phyloP scores from a whole-genome alignment of 129 eudicot genomes.

The Silybum marianum region DNA sequence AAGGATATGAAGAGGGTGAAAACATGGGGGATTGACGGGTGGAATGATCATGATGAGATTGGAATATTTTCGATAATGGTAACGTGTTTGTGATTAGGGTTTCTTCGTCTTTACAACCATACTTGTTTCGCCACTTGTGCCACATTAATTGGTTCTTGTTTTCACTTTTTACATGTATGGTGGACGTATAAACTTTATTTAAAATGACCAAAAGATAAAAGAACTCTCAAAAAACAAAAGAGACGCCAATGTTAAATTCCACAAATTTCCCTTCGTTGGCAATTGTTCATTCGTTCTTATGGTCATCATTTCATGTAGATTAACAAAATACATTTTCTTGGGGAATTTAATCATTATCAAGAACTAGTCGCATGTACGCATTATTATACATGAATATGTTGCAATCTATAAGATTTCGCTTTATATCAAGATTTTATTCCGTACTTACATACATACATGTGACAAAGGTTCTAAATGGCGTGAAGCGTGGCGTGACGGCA shows the following conservation, averaged over 20 bases:
- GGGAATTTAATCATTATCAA: not conserved
- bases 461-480: too few relatives aligned
- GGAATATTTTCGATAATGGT: slow-evolving; percentile 28
- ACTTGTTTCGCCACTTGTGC: slow-evolving; percentile 23
- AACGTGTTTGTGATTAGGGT: slow-evolving; percentile 32
- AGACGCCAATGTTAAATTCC: not conserved
- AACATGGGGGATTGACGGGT: not conserved
- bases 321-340: not conserved
- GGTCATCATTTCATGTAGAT: not conserved
- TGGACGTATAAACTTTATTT: slow-evolving; percentile 8
- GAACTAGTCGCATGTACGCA: not conserved
- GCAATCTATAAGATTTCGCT: not conserved
- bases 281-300: not conserved
- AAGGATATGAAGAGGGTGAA: not conserved
- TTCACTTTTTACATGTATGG: not conserved
- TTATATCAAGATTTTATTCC: too few relatives aligned
- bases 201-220: not conserved
- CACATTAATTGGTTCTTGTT: slow-evolving; percentile 3
- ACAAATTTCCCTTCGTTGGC: not conserved
- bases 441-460: too few relatives aligned
- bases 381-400: too few relatives aligned
- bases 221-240: not conserved
- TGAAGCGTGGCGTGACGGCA: too few relatives aligned
- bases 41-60: slow-evolving; percentile 19
- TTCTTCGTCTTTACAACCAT: slow-evolving; percentile 12